These are phyloP conservation scores for Wallacemonas collosoma DNA, from an alignment of 208 protist species.

Conservation along the genomic window DNA sequence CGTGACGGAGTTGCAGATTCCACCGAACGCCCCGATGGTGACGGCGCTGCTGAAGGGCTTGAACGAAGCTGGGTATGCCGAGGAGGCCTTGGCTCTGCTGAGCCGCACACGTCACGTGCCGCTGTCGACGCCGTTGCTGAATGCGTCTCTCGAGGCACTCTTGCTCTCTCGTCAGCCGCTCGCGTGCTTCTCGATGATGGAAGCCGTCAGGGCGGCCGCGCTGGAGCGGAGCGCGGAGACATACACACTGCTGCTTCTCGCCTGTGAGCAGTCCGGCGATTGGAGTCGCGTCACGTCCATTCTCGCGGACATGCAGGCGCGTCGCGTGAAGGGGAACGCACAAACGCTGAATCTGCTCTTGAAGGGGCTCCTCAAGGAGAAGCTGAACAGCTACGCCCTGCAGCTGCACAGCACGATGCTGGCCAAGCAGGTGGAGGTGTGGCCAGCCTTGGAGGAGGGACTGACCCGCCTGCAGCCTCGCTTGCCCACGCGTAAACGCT, in stretches of 20 bases:
- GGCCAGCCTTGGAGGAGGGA: slow-evolving; percentile 63
- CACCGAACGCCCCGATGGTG: slow-evolving; percentile 74
- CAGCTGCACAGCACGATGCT: slow-evolving; percentile 81
- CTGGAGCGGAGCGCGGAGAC: slow-evolving; percentile 66
- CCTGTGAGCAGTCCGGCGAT: slow-evolving; percentile 73
- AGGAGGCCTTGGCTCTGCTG: slow-evolving; percentile 81
- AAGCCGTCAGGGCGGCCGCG: slow-evolving; percentile 32
- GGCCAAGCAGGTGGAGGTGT: slow-evolving; percentile 73
- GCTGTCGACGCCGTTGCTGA: slow-evolving; percentile 71
- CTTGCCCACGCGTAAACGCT: background rate
- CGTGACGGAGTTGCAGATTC: slow-evolving; percentile 57
- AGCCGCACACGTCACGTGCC: slow-evolving; percentile 65
- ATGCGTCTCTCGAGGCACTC: slow-evolving; percentile 81
- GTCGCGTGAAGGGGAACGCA: slow-evolving; percentile 63
- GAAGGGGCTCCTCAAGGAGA: slow-evolving; percentile 77
- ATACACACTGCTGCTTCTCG: slow-evolving; percentile 78
- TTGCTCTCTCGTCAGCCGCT: slow-evolving; percentile 69
- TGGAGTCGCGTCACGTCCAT: slow-evolving; percentile 66
- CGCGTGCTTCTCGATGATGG: slow-evolving; percentile 72
- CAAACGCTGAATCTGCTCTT: slow-evolving; percentile 84
- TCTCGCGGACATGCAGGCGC: slow-evolving; percentile 79
- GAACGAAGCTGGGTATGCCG: slow-evolving; percentile 72
- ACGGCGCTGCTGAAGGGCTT: slow-evolving; percentile 74
- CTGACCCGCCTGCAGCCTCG: slow-evolving; percentile 25
- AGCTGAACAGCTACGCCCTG: slow-evolving; percentile 57